Evolutionary conservation across 768 basidiomycete species (phyloP), one percentile per base, ranked within the genome.

Genomic region (Agrocybe praecox): DNA sequence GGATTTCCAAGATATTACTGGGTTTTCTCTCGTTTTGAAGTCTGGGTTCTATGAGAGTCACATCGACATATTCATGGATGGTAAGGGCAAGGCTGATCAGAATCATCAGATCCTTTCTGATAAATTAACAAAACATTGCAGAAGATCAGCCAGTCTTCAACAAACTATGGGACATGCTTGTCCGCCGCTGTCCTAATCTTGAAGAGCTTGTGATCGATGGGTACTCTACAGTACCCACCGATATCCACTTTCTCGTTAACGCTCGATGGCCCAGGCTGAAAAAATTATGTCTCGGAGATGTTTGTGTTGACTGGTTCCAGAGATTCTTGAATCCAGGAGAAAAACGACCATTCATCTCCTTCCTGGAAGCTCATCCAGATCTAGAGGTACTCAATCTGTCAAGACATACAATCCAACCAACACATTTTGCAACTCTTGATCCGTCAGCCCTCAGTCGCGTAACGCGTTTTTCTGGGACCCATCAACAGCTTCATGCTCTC

Each of bases 141-240:
- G 82, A 84, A 59, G 80, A 84, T 58, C 69, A 73, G 56, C 78
- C 84, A 2, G 74, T 80, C 21, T 82, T 78, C 53, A 74, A 73
- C 46, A 76, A 75, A 36, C 72, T 92, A 52, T 89, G 87, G 86
- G 79, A 84, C 58, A 89, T 92, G 90, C 78, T 92, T 46, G 81
- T 84, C 52, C 71, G 74, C 22, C 79, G 78, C 24, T 88, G 85
- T 62, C 87, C 86, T 1, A 76, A 87, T 61, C 78, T 92, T 8
- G 83, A 89, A 66, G 85, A 87, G 52, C 76, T 92, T 5, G 69
- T 74, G 44, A 77, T 92, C 26, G 75, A 84, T 19, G 83, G 85
- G 3, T 72, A 73, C 29, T 83, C 83, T 12, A 70, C 78, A 1
- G 73, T 82, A 12, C 83, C 86, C 17, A 76, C 81, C 8, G 84